Conservation (phyloP, 1,284 basidiomycete genomes). For the Heterobasidion annosum region DNA sequence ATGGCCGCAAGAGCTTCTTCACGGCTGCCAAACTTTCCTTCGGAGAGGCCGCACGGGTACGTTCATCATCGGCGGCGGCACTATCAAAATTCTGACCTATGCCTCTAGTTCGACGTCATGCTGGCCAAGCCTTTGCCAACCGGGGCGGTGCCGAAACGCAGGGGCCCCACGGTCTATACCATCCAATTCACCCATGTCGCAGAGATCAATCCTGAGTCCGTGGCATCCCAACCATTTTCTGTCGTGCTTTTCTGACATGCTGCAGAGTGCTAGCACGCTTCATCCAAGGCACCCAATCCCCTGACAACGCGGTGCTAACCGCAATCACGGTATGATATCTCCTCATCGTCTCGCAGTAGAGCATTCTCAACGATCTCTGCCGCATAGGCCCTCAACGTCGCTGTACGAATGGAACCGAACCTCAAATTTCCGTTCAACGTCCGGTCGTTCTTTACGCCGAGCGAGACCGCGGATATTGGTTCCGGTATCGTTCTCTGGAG, state of each 20-base stretch:
- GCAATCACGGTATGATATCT: conserved; percentile 53
- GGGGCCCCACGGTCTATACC: conserved; percentile 50
- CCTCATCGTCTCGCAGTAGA: not conserved
- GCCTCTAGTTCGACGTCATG: conserved; percentile 49
- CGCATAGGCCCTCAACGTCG: conserved; percentile 61
- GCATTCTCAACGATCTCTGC: not conserved
- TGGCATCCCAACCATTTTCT: conserved; percentile 5
- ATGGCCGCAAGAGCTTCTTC: conserved; percentile 74
- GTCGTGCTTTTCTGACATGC: not conserved
- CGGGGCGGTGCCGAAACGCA: conserved; percentile 10
- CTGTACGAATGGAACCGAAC: conserved; percentile 27
- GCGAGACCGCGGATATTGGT: conserved; percentile 58
- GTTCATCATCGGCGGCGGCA: not conserved
- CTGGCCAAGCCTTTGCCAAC: conserved; percentile 25
- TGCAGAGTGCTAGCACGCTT: conserved; percentile 56
- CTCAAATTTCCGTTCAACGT: conserved; percentile 67
- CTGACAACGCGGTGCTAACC: conserved; percentile 62
- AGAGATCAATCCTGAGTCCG: conserved; percentile 68
- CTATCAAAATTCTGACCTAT: not conserved
- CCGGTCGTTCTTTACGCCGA: conserved; percentile 65
- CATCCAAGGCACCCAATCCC: conserved; percentile 54
- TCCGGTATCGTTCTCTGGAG: conserved; percentile 62
- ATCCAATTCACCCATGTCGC: conserved; percentile 58
- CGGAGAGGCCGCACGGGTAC: conserved; percentile 24
- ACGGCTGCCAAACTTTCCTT: conserved; percentile 47